Percentiles rank a stretch among this genome's conserved stretches.
These are phyloP conservation scores for Dorcoceras hygrometricum DNA, from an alignment of 257 asterid genomes.

Conservation along the genomic window DNA sequence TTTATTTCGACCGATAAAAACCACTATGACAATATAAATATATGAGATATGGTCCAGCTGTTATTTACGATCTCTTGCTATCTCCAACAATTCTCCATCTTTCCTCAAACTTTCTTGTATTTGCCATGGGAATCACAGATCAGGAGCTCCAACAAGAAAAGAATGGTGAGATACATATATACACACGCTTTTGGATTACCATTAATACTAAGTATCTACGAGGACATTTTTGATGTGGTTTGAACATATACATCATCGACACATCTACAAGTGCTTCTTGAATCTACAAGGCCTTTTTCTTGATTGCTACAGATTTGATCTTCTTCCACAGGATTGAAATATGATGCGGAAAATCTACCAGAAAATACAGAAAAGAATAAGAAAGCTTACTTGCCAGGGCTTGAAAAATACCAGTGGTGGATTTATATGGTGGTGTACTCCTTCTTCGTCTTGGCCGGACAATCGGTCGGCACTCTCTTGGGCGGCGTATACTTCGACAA, in stretches of 20 bases:
- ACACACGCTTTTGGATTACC: neutral
- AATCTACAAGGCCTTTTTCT: neutral
- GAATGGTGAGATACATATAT: neutral
- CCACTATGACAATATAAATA: neutral
- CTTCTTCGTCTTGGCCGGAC: conserved; percentile 48
- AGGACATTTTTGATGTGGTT: neutral
- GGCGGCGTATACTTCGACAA: conserved; percentile 65
- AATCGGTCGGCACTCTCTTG: conserved; percentile 47
- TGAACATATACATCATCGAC: too few species aligned
- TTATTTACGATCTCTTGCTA: neutral
- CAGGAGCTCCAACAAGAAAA: neutral
- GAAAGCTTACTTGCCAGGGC: conserved; percentile 11
- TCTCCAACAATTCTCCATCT: neutral
- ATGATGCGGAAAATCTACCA: conserved; percentile 2
- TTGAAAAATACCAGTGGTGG: conserved; percentile 56
- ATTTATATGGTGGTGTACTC: conserved; percentile 41
- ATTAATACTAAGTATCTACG: neutral
- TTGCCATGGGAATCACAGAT: neutral
- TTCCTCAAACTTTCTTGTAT: neutral
- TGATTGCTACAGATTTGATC: neutral
- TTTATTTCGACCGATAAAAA: too few species aligned
- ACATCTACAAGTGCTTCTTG: neutral
- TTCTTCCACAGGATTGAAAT: conserved; percentile 14
- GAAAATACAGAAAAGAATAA: conserved; percentile 12
- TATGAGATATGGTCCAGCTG: neutral